Base-by-base conservation (phyloP, 352 stramenopile genomes). In the Phytophthora constricta region DNA sequence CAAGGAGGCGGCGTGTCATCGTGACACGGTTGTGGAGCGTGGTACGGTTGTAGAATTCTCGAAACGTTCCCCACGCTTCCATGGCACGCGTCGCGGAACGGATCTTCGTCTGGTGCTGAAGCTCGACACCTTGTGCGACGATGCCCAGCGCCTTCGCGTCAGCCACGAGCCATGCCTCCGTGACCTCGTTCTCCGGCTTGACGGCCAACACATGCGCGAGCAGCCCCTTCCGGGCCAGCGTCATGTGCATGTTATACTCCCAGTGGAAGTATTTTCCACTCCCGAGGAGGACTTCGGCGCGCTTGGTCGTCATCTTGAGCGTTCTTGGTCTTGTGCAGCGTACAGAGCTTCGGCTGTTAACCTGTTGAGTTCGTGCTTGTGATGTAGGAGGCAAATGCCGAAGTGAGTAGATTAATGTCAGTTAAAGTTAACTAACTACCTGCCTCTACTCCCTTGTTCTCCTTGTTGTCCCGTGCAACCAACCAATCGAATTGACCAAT, bases 211-310 rank as follows among this genome's bases (percentile, higher is more conserved):
- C 33, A 49, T 68, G 60, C 17, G 33, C 52, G 0, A 62, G 34
- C 14, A 51, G 9, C n/a, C 61, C 46, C 58, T 76, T 79, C n/a
- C 58, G 23, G 23, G 26, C 53, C 1, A 61, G 42, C 14, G 49
- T 49, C 58, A 66, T 66, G 17, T 39, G 37, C 71, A 76, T 76
- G 45, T 73, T 79, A 41, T 54, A 76, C 54, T 70, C 54, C 71
- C 66, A 76, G 43, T 70, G 62, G 71, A 67, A 79, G 50, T 76
- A 76, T 23, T 79, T 79, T 20, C 42, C 49, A 60, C 58, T 59
- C 26, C 60, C 60, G 0, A 62, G 60, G 46, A 62, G 52, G 52
- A 54, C 39, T 62, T 79, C 51, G 46, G 41, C 50, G 19, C 46
- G 45, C 16, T 70, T 69, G 39, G 52, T 58, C 20, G 41, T 54